phyloP scores from a whole-genome alignment of 306 rosid species.

The Cucurbita maxima region DNA sequence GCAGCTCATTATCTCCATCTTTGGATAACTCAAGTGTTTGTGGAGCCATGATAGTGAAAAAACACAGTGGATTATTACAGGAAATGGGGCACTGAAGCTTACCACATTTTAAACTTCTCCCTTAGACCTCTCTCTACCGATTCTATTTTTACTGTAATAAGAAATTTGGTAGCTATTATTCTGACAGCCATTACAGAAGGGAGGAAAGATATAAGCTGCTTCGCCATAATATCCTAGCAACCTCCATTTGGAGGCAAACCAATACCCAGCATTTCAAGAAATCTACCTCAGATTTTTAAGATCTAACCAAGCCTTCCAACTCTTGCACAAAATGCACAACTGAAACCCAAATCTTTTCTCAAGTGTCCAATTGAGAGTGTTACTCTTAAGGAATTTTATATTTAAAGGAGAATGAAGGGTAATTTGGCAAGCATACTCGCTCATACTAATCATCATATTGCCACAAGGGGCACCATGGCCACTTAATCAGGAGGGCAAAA shows the following conservation, averaged over 20 bases:
- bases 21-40: too few species aligned
- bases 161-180: neutral
- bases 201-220: neutral
- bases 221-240: neutral
- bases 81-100: too few species aligned
- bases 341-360: neutral
- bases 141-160: neutral
- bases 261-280: neutral
- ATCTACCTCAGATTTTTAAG: neutral
- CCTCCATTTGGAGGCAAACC: neutral
- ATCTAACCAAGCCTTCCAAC: neutral
- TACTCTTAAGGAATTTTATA: too few species aligned
- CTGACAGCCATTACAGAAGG: neutral
- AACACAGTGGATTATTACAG: too few species aligned
- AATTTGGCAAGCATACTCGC: neutral
- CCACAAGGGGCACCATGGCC: neutral
- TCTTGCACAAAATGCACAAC: neutral
- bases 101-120: neutral
- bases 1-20: too few species aligned
- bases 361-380: neutral
- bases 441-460: neutral
- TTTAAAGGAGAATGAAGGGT: too few species aligned
- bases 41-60: too few species aligned
- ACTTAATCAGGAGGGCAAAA: neutral
- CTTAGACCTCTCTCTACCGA: neutral